A percentile compares a stretch with the other conserved stretches of the same genome.
phyloP scores from a whole-genome alignment of 306 rosid species.

The Quercus robur region DNA sequence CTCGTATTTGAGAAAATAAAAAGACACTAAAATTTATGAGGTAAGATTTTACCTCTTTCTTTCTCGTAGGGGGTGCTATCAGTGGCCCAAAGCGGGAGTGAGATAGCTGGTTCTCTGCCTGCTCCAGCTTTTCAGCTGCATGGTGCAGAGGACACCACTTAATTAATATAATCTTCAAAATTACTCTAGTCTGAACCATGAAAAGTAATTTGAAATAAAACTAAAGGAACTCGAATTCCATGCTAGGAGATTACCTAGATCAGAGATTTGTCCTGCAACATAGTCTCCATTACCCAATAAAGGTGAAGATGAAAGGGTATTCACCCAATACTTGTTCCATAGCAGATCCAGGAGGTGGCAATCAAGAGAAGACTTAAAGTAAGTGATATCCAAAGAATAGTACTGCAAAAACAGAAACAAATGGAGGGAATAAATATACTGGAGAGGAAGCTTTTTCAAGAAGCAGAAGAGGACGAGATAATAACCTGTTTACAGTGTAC shows the following conservation, averaged over 20 bases:
- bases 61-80: conserved; percentile 68
- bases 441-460: background rate
- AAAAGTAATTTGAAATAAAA: background rate
- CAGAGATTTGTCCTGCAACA: conserved; percentile 94
- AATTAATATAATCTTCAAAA: conserved; percentile 12
- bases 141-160: conserved; percentile 4
- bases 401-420: conserved; percentile 57
- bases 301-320: conserved; percentile 91
- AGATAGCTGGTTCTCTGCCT: conserved; percentile 87
- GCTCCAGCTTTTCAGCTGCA: conserved; percentile 97
- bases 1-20: background rate
- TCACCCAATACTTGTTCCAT: conserved; percentile 97
- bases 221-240: background rate
- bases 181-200: background rate
- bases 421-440: conserved; percentile 10
- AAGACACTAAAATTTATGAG: background rate
- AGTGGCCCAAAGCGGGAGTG: conserved; percentile 86
- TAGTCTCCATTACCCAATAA: conserved; percentile 91
- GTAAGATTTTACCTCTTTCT: conserved; percentile 69
- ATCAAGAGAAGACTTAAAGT: conserved; percentile 92
- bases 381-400: conserved; percentile 89
- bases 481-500: conserved; percentile 96
- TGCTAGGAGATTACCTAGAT: conserved; percentile 56
- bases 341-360: conserved; percentile 89
- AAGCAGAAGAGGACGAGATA: background rate